Base-by-base conservation (phyloP, 805 yeast genomes). In the Wickerhamomyces silvicola region DNA sequence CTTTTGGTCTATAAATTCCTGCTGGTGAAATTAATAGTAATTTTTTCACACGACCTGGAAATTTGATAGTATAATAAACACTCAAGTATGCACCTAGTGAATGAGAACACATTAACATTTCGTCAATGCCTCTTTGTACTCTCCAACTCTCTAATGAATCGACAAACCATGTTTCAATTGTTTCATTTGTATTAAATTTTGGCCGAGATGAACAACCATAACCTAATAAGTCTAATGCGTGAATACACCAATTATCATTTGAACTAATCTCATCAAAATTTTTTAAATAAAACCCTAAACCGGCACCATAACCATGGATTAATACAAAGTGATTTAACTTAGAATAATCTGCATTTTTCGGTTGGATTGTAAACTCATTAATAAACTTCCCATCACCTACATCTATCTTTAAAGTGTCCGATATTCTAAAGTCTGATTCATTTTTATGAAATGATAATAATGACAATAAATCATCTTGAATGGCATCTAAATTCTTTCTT, bases 261-360 rank as follows among this genome's bases (percentile, higher is more conserved):
- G 35, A 26, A 2, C 70, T 54, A 18, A 79, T 54, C 4, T 60
- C 62, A 38, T 80, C 81, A 37, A 83, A 70, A 56, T 87, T 90
- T 46, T 78, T 79, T 33, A 81, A 60, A 47, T 80, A 92, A 43
- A 87, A 78, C 0, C 95, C 97, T 18, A 87, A 60, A 1, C 95
- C 92, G 0, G 97, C 97, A 4, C 96, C 97, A 51, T 90, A 90
- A 0, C 98, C 98, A 57, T 90, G 98, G 10, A 90, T 65, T 31
- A 90, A 61, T 0, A 92, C 85, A 16, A 87, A 56, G 55, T 81
- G 72, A 43, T 60, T 60, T 30, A 55, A 33, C 8, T 25, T 21
- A 24, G 33, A 39, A 24, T 22, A 36, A 30, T 53, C 54, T 21
- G 62, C 62, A 28, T 60, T 60, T 36, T 66, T 66, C 40, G 78